phyloP scores from a whole-genome alignment of 2,329 filamentous ascomycete genomes.

The Lasiodiplodia theobromae region DNA sequence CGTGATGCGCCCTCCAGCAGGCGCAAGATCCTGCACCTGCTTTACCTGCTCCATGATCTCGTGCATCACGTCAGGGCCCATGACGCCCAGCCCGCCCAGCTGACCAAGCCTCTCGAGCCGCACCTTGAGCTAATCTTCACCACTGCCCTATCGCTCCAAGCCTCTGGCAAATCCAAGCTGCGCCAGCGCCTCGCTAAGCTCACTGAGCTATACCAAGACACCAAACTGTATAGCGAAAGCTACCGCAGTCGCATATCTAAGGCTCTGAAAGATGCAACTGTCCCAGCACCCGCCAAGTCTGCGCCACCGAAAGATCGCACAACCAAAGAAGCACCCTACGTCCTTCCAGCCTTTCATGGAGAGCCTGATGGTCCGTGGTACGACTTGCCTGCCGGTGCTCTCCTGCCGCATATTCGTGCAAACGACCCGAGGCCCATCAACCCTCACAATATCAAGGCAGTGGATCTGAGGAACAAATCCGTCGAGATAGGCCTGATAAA shows the following conservation, averaged over 20 bases:
- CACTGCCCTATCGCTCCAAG: constrained; percentile 61
- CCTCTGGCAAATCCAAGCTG: constrained; percentile 69
- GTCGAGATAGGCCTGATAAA: constrained; percentile 70
- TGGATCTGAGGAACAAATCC: constrained; percentile 73
- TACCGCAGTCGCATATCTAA: constrained; percentile 67
- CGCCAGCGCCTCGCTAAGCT: constrained; percentile 69
- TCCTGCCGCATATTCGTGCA: constrained; percentile 79
- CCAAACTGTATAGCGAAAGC: constrained; percentile 65
- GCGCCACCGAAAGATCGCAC: constrained; percentile 42
- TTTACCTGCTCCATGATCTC: constrained; percentile 81
- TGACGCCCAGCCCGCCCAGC: background rate
- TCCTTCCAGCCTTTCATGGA: constrained; percentile 79
- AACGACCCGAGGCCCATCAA: constrained; percentile 79
- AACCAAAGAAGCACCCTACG: constrained; percentile 66
- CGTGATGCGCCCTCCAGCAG: constrained; percentile 61
- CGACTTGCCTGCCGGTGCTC: constrained; percentile 81
- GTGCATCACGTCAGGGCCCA: constrained; percentile 57
- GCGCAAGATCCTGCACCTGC: constrained; percentile 74
- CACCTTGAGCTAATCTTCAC: constrained; percentile 68
- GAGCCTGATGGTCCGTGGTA: constrained; percentile 77
- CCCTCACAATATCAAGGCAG: constrained; percentile 71
- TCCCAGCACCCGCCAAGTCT: background rate
- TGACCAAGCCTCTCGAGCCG: constrained; percentile 66
- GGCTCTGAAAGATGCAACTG: constrained; percentile 57
- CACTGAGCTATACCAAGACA: constrained; percentile 73